Conservation (phyloP, 208 protist species). For the Leishmania braziliensis region DNA sequence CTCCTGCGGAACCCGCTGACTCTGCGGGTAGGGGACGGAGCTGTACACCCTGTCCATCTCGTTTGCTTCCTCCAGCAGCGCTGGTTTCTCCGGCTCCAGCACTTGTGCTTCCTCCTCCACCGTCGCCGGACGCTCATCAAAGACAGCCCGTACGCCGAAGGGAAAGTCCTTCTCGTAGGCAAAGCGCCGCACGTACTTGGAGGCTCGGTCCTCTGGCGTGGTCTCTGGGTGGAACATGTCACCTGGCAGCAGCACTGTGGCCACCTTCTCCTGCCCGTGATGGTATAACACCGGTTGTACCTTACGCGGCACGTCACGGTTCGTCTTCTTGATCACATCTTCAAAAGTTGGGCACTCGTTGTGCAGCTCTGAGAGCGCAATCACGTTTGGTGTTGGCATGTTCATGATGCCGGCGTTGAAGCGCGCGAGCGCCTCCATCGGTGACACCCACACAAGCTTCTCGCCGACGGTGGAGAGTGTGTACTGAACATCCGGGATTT, state of each 20-base stretch:
- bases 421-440: conserved; percentile 88
- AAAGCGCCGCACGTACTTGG: conserved; percentile 77
- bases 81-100: conserved; percentile 55
- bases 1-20: conserved; percentile 30
- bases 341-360: conserved; percentile 85
- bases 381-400: conserved; percentile 88
- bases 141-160: conserved; percentile 83
- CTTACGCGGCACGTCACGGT: conserved; percentile 37
- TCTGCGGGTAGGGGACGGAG: conserved; percentile 64
- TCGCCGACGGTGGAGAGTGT: conserved; percentile 77
- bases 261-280: conserved; percentile 71
- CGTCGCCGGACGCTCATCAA: conserved; percentile 75
- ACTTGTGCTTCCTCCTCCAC: conserved; percentile 39
- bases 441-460: conserved; percentile 87
- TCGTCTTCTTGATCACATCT: conserved; percentile 64
- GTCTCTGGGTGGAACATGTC: conserved; percentile 74
- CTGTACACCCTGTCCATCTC: conserved; percentile 84
- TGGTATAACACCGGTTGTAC: conserved; percentile 74
- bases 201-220: conserved; percentile 60
- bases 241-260: conserved; percentile 83
- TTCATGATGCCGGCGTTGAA: conserved; percentile 92
- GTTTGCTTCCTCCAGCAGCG: conserved; percentile 82
- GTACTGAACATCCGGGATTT: conserved; percentile 79
- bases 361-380: conserved; percentile 79
- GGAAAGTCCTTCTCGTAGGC: conserved; percentile 88